Evolutionary conservation across 1,284 basidiomycete genomes (phyloP).

Genomic region (Sphagnurus paluster): DNA sequence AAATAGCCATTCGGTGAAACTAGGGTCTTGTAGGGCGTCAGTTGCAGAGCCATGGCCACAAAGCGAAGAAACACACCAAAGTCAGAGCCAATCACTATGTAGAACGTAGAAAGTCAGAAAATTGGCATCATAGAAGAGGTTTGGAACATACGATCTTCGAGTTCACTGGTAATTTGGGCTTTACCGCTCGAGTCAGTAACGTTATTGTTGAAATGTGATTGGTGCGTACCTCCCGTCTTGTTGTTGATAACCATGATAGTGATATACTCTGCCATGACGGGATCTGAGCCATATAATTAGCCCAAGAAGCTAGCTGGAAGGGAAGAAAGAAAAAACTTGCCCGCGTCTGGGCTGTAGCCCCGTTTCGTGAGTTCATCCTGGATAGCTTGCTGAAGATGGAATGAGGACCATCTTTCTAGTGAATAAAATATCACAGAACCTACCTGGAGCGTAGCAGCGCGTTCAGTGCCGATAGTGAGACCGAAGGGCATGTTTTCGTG

Average conservation of each 20-base stretch:
- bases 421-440: slow-evolving; percentile 16
- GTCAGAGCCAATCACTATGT: slow-evolving; percentile 78
- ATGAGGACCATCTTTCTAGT: slow-evolving; percentile 13
- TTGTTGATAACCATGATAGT: slow-evolving; percentile 92
- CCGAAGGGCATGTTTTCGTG: slow-evolving; percentile 63
- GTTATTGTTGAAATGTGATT: slow-evolving; percentile 21
- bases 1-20: slow-evolving; percentile 86
- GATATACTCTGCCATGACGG: slow-evolving; percentile 90
- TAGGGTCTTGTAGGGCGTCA: slow-evolving; percentile 50
- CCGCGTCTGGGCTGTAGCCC: slow-evolving; percentile 76
- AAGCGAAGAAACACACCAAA: slow-evolving; percentile 51
- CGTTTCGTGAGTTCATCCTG: slow-evolving; percentile 78
- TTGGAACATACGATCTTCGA: slow-evolving; percentile 71
- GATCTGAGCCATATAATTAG: slow-evolving; percentile 47
- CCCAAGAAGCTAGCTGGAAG: slow-evolving; percentile 3
- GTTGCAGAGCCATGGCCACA: slow-evolving; percentile 14
- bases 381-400: slow-evolving; percentile 62
- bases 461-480: slow-evolving; percentile 76
- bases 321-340: slow-evolving; percentile 41
- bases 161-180: slow-evolving; percentile 82
- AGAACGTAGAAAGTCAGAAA: slow-evolving; percentile 20
- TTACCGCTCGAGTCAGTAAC: slow-evolving; percentile 13
- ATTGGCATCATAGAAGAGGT: slow-evolving; percentile 12
- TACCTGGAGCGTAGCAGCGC: slow-evolving; percentile 72
- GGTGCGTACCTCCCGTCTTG: slow-evolving; percentile 70